Conservation (phyloP, 805 yeast species). For the Sugiyamaella smithiae region DNA sequence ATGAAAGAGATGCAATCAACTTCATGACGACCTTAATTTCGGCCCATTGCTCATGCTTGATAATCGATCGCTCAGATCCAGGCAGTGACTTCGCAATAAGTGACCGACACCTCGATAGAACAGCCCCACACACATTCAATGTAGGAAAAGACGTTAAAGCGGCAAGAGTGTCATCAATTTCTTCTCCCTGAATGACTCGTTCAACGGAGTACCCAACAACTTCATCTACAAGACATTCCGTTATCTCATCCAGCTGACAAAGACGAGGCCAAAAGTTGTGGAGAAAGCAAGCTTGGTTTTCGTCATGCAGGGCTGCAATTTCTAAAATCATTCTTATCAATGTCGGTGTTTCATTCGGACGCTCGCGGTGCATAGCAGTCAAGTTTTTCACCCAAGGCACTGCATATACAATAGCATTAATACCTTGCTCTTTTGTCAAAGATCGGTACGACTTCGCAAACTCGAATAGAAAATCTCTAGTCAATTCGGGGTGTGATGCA, state of each 20-base stretch:
- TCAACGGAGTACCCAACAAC: conserved; percentile 71
- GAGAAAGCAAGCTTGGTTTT: conserved; percentile 52
- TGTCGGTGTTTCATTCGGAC: conserved; percentile 58
- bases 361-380: conserved; percentile 54
- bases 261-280: conserved; percentile 66
- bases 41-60: conserved; percentile 59
- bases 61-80: conserved; percentile 43
- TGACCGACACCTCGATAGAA: conserved; percentile 54
- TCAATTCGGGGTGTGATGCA: conserved; percentile 50
- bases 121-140: conserved; percentile 64
- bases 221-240: conserved; percentile 63
- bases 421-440: conserved; percentile 27
- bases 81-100: conserved; percentile 49
- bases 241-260: conserved; percentile 58
- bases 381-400: conserved; percentile 77
- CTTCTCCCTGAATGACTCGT: conserved; percentile 59
- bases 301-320: conserved; percentile 50
- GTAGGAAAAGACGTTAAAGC: conserved; percentile 67
- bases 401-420: conserved; percentile 48
- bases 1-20: conserved; percentile 61
- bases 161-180: conserved; percentile 59
- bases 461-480: conserved; percentile 53
- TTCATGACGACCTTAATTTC: conserved; percentile 68
- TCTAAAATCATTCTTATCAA: conserved; percentile 61
- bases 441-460: conserved; percentile 48